Conservation (phyloP, 768 basidiomycete species). For the Polyporus arcularius region DNA sequence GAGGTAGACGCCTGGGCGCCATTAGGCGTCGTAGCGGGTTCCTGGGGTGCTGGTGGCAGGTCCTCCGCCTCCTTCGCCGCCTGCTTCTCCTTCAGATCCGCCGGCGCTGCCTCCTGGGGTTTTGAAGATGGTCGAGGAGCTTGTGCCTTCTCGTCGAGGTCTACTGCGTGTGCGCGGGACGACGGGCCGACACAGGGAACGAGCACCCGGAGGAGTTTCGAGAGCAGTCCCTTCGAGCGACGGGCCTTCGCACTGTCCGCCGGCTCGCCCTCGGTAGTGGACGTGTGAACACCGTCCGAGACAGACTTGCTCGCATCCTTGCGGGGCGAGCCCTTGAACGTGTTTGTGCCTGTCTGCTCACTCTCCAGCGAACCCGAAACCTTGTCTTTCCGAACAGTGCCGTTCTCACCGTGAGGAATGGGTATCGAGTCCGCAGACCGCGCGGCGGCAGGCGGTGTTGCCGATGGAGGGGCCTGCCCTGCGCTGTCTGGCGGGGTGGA, state of each 20-base stretch:
- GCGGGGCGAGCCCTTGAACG: constrained; percentile 36
- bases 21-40: constrained; percentile 11
- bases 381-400: constrained; percentile 41
- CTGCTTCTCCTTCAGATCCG: constrained; percentile 32
- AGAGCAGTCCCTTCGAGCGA: constrained; percentile 47
- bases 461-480: constrained; percentile 28
- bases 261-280: constrained; percentile 29
- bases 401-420: constrained; percentile 40
- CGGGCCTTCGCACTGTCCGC: constrained; percentile 39
- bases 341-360: constrained; percentile 43
- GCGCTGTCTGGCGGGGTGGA: constrained; percentile 19
- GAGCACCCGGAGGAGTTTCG: constrained; percentile 59
- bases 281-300: constrained; percentile 36
- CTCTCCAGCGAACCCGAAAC: constrained; percentile 48
- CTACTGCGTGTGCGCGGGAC: constrained; percentile 47
- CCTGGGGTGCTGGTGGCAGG: constrained; percentile 33
- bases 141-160: constrained; percentile 27
- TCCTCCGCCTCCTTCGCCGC: constrained; percentile 31
- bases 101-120: constrained; percentile 4
- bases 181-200: constrained; percentile 68
- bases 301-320: constrained; percentile 33
- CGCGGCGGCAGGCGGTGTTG: constrained; percentile 13
- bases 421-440: constrained; percentile 18
- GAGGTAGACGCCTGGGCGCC: constrained; percentile 13
- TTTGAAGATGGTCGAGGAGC: constrained; percentile 14